Conservation (phyloP, 2,329 filamentous ascomycete genomes). For the Plenodomus biglobosus region DNA sequence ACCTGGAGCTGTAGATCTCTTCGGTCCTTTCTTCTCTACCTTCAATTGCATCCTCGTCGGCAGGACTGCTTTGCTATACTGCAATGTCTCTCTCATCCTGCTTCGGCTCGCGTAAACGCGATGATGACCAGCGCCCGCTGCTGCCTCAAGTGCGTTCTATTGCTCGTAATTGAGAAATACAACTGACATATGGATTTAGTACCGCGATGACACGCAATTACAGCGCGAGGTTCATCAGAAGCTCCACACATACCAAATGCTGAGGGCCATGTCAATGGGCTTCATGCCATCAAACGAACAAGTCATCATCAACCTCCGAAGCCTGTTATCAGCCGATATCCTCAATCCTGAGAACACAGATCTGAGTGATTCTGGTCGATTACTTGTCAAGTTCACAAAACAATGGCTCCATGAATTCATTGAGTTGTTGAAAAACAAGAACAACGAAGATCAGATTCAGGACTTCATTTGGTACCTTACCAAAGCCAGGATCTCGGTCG, state of each 20-base stretch:
- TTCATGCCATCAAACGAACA: conserved; percentile 94
- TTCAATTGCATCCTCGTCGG: conserved; percentile 2
- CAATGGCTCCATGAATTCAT: conserved; percentile 79
- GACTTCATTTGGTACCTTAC: conserved; percentile 86
- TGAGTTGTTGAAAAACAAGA: conserved; percentile 80
- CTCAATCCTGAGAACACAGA: conserved; percentile 74
- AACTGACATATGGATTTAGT: conserved; percentile 41
- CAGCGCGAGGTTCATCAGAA: conserved; percentile 76
- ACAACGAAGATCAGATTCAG: conserved; percentile 80
- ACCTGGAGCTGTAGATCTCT: not conserved
- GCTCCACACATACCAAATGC: conserved; percentile 90
- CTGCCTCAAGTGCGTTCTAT: conserved; percentile 60
- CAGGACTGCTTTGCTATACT: not conserved
- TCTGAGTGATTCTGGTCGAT: conserved; percentile 74
- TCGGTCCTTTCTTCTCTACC: not conserved
- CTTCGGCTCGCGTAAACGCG: conserved; percentile 61
- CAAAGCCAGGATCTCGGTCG: conserved; percentile 70
- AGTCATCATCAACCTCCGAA: conserved; percentile 74
- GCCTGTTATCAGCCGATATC: conserved; percentile 73
- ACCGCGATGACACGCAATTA: conserved; percentile 76
- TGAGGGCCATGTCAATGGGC: conserved; percentile 76
- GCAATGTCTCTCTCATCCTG: conserved; percentile 60
- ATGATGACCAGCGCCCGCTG: conserved; percentile 68
- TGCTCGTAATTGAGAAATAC: not conserved
- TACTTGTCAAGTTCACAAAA: conserved; percentile 70